Evolutionary conservation across 192 early-diverging fungal genomes (phyloP).

Genomic region (Rhizoclosmatium globosum): DNA sequence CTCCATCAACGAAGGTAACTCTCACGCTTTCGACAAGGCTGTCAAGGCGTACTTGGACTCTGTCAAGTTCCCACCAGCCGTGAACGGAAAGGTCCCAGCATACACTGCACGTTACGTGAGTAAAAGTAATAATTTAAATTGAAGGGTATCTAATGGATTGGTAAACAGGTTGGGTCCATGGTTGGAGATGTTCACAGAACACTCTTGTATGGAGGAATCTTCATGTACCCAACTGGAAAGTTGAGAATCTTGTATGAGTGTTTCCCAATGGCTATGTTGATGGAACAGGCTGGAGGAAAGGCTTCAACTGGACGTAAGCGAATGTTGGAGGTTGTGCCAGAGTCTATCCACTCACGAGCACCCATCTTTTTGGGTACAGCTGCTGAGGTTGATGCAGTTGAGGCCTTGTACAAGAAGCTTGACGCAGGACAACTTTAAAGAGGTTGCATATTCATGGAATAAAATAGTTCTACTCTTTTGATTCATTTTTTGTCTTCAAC

Average conservation of each 20-base stretch:
- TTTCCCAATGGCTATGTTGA: conserved; percentile 97
- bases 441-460: no score
- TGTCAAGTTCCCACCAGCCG: conserved; percentile 85
- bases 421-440: conserved; percentile 34
- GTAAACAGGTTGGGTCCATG: conserved; percentile 89
- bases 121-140: background rate
- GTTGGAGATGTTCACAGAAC: conserved; percentile 85
- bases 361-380: conserved; percentile 90
- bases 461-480: no score
- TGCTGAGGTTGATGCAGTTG: conserved; percentile 90
- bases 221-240: conserved; percentile 92
- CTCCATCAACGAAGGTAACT: conserved; percentile 98
- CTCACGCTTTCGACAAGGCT: conserved; percentile 87
- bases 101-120: conserved; percentile 27
- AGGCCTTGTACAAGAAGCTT: conserved; percentile 69
- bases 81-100: conserved; percentile 56
- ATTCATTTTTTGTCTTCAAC: background rate
- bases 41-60: conserved; percentile 88
- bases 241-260: conserved; percentile 97
- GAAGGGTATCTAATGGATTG: background rate
- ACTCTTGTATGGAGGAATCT: conserved; percentile 87
- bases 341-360: conserved; percentile 88
- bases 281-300: conserved; percentile 96
- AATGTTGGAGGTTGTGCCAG: conserved; percentile 87
- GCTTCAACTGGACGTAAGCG: conserved; percentile 83